A percentile compares a stretch with the other conserved stretches of the same genome.
Conservation (phyloP, 306 rosid genomes). For the Gynostemma pentaphyllum region DNA sequence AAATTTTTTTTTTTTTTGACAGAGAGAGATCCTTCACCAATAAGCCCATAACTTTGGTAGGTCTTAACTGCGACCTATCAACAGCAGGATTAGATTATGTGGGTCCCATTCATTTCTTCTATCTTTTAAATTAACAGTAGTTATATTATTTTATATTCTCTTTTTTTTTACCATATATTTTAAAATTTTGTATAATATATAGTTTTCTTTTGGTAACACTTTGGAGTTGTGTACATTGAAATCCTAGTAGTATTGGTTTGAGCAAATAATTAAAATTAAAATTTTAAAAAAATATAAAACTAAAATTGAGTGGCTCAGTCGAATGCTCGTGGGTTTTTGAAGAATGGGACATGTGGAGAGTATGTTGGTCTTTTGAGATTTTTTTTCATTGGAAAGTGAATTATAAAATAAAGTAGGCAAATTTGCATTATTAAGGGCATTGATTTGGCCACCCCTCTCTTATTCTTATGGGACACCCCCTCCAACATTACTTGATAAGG, state of each 20-base stretch:
- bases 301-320: constrained; percentile 22
- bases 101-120: constrained; percentile 44
- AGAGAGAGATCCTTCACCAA: not conserved
- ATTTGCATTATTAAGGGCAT: constrained; percentile 21
- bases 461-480: not conserved
- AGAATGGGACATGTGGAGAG: constrained; percentile 81
- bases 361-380: constrained; percentile 92
- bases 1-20: no score
- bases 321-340: constrained; percentile 98
- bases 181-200: not conserved
- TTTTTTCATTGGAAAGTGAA: constrained; percentile 65
- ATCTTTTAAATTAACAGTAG: not conserved
- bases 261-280: constrained; percentile 23
- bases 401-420: constrained; percentile 19
- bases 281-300: not conserved
- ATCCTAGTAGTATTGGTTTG: constrained; percentile 42
- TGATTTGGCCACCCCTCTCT: constrained; percentile 18
- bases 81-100: constrained; percentile 18
- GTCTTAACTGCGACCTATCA: constrained; percentile 14
- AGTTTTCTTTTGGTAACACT: not conserved
- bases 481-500: not conserved
- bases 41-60: constrained; percentile 12
- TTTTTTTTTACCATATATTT: constrained; percentile 12
- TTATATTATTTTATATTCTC: not conserved
- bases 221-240: constrained; percentile 55